Conservation (phyloP, 345 rosid species). For the Nephelium lappaceum region DNA sequence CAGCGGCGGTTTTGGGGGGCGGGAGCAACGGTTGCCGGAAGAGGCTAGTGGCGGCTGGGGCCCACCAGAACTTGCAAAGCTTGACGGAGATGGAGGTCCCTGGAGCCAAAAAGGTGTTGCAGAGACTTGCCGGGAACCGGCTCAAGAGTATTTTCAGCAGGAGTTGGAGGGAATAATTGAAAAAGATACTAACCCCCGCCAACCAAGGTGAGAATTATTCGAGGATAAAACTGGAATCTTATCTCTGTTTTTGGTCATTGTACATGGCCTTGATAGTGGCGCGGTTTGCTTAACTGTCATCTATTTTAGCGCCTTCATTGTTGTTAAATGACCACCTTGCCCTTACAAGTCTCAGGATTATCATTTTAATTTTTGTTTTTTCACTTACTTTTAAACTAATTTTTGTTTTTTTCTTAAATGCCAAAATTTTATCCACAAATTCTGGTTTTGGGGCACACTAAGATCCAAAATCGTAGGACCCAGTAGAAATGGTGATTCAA, state of each 20-base stretch:
- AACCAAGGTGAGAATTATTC: conserved; percentile 33
- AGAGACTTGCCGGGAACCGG: conserved; percentile 62
- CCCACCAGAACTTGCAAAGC: conserved; percentile 52
- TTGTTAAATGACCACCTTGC: conserved; percentile 16
- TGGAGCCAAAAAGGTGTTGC: conserved; percentile 67
- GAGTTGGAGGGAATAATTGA: conserved; percentile 64
- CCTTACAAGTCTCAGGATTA: not conserved
- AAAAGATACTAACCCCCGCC: conserved; percentile 45
- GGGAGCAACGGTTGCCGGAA: conserved; percentile 54
- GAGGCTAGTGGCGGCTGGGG: conserved; percentile 60
- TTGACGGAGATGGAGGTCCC: conserved; percentile 63
- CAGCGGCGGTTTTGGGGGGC: conserved; percentile 47
- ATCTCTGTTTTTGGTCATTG: not conserved
- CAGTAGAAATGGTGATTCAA: not conserved
- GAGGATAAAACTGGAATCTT: conserved; percentile 29
- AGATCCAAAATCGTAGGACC: not conserved
- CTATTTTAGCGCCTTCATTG: conserved; percentile 19
- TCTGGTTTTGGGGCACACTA: not conserved
- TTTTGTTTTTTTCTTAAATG: not conserved
- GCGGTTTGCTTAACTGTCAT: conserved; percentile 14
- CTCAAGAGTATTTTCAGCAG: conserved; percentile 63
- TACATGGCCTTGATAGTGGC: not conserved
- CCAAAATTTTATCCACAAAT: not conserved
- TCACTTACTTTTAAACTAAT: no score
- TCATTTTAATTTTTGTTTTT: not conserved